Percentiles rank a stretch among this genome's conserved stretches.
These are phyloP conservation scores for Neurospora tetraspora DNA, from an alignment of 495 filamentous ascomycete genomes.

Conservation along the genomic window DNA sequence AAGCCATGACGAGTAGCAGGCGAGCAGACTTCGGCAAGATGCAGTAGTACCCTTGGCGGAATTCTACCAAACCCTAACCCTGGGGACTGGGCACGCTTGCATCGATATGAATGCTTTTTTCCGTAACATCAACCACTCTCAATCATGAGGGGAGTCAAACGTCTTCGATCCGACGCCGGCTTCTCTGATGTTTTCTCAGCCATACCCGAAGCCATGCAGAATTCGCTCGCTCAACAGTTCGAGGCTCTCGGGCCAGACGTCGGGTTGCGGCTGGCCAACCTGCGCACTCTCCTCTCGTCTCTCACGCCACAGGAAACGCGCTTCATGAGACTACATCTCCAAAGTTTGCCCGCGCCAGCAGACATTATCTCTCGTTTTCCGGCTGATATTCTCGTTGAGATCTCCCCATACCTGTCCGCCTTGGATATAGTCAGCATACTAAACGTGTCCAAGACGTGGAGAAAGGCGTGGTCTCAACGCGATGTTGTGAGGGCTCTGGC, in stretches of 20 bases:
- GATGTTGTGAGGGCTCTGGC: slow-evolving; percentile 11
- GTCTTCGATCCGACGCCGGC: neutral
- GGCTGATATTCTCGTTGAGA: slow-evolving; percentile 19
- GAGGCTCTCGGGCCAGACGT: slow-evolving; percentile 3
- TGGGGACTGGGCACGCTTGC: neutral
- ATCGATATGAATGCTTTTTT: neutral
- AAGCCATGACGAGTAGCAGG: neutral
- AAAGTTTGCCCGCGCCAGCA: slow-evolving; percentile 1
- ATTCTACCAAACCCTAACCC: neutral
- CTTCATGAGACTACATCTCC: slow-evolving; percentile 18
- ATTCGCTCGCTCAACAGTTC: neutral
- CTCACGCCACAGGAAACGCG: slow-evolving; percentile 15
- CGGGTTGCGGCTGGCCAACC: slow-evolving; percentile 1
- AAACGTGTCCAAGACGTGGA: slow-evolving; percentile 26
- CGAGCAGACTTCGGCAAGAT: neutral
- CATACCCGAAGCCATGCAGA: neutral
- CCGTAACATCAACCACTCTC: neutral
- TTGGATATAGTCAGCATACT: slow-evolving; percentile 14
- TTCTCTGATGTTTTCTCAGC: neutral
- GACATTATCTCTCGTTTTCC: slow-evolving; percentile 25
- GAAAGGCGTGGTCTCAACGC: slow-evolving; percentile 14
- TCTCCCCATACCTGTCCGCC: slow-evolving; percentile 17
- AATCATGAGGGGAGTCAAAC: neutral
- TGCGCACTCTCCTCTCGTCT: slow-evolving; percentile 1
- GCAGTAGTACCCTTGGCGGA: neutral